Percentiles rank a stretch among this genome's conserved stretches.
Evolutionary conservation across 441 rosid species (phyloP).

Genomic region (Gossypium armourianum): DNA sequence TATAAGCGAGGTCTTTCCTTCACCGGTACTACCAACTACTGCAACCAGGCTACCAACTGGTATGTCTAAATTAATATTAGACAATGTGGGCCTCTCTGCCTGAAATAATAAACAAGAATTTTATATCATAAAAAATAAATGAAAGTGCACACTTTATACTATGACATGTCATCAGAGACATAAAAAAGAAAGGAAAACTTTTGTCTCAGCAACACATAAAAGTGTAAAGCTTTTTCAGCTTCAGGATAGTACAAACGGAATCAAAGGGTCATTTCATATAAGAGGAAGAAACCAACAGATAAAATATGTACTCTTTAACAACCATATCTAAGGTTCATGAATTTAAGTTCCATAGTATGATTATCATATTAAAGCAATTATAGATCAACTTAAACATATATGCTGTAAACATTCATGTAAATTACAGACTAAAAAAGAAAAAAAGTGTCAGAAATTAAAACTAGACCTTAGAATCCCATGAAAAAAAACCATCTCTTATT

Average conservation of each 20-base stretch:
- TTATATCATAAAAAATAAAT: neutral
- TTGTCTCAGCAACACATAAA: neutral
- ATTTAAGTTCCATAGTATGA: neutral
- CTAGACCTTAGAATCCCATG: conserved; percentile 90
- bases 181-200: neutral
- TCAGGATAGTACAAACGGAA: neutral
- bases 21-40: conserved; percentile 85
- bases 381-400: neutral
- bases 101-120: conserved; percentile 22
- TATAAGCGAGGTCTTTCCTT: conserved; percentile 90
- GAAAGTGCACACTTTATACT: neutral
- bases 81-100: conserved; percentile 73
- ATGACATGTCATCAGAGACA: neutral
- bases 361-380: neutral
- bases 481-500: conserved; percentile 73
- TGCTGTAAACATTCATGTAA: neutral
- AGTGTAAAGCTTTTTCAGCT: neutral
- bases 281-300: neutral
- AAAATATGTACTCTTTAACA: neutral
- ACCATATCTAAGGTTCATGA: neutral
- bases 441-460: neutral
- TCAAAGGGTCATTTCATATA: neutral
- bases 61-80: conserved; percentile 67
- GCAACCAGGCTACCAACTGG: conserved; percentile 88
- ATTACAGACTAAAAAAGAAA: neutral